phyloP scores from a whole-genome alignment of 257 asterid species.

The Penstemon barbatus region DNA sequence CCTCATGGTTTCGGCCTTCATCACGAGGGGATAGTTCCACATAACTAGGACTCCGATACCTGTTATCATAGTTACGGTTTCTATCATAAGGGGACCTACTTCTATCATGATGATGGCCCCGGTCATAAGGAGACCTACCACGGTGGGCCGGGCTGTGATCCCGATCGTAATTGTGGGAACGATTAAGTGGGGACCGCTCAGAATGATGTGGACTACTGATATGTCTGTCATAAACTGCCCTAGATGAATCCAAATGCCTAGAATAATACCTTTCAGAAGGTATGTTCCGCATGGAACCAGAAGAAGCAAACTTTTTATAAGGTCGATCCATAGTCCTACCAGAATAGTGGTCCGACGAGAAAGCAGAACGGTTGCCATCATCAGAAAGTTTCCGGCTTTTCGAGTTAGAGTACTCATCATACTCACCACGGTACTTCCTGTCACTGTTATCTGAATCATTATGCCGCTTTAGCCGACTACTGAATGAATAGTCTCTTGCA shows the following conservation, averaged over 20 bases:
- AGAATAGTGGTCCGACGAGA: conserved; percentile 61
- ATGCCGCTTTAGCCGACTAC: conserved; percentile 68
- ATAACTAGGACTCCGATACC: conserved; percentile 69
- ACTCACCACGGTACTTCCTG: conserved; percentile 58
- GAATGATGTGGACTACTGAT: conserved; percentile 72
- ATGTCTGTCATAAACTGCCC: conserved; percentile 54
- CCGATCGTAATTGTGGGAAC: conserved; percentile 58
- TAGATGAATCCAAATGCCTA: conserved; percentile 67
- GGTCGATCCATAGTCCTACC: conserved; percentile 53
- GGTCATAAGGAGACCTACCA: conserved; percentile 52
- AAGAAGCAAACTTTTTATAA: conserved; percentile 43
- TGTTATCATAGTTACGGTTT: conserved; percentile 61
- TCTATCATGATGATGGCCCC: conserved; percentile 46
- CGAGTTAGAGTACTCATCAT: conserved; percentile 63
- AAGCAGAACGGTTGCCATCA: conserved; percentile 55
- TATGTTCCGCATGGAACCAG: conserved; percentile 46
- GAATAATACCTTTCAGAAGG: conserved; percentile 79
- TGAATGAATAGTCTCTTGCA: conserved; percentile 56
- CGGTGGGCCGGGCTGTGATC: conserved; percentile 61
- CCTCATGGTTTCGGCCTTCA: conserved; percentile 61
- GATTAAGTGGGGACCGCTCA: conserved; percentile 72
- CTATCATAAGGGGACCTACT: conserved; percentile 82
- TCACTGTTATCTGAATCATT: conserved; percentile 62
- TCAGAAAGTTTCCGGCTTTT: conserved; percentile 78
- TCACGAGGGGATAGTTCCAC: conserved; percentile 67